Percentiles rank a stretch among this genome's conserved stretches.
Conservation (phyloP, 2,329 filamentous ascomycete species). For the Plectosphaerella cucumerina region DNA sequence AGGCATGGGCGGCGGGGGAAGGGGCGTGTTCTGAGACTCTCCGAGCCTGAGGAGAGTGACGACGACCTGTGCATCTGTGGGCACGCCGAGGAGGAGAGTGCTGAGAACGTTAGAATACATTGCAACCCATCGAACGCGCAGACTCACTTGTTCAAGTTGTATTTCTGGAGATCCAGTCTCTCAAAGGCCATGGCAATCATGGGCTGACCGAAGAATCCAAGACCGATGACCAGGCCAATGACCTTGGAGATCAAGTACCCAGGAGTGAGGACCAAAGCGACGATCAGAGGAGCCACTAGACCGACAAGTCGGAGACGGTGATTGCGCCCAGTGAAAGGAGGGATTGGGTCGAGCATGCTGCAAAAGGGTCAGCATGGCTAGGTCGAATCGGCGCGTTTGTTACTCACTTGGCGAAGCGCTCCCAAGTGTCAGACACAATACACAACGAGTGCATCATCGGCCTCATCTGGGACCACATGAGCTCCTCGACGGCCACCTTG, state of each 20-base stretch:
- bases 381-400: neutral
- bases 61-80: constrained; percentile 65
- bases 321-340: constrained; percentile 13
- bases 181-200: constrained; percentile 42
- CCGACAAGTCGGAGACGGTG: neutral
- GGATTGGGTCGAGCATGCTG: constrained; percentile 8
- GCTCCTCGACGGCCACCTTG: constrained; percentile 6
- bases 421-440: constrained; percentile 17
- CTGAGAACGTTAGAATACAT: constrained; percentile 31
- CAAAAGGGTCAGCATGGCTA: neutral
- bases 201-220: constrained; percentile 63
- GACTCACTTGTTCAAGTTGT: constrained; percentile 3
- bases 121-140: neutral
- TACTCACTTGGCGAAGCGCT: constrained; percentile 18
- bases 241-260: constrained; percentile 46
- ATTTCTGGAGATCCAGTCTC: neutral
- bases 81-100: constrained; percentile 62
- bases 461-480: constrained; percentile 8
- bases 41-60: constrained; percentile 63
- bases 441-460: constrained; percentile 12
- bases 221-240: constrained; percentile 51
- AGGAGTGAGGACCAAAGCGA: constrained; percentile 27
- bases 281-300: neutral
- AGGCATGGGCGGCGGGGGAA: constrained; percentile 36
- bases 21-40: constrained; percentile 62